Conservation (phyloP, 2,329 filamentous ascomycete genomes). For the Emmonsiellopsis sp. region DNA sequence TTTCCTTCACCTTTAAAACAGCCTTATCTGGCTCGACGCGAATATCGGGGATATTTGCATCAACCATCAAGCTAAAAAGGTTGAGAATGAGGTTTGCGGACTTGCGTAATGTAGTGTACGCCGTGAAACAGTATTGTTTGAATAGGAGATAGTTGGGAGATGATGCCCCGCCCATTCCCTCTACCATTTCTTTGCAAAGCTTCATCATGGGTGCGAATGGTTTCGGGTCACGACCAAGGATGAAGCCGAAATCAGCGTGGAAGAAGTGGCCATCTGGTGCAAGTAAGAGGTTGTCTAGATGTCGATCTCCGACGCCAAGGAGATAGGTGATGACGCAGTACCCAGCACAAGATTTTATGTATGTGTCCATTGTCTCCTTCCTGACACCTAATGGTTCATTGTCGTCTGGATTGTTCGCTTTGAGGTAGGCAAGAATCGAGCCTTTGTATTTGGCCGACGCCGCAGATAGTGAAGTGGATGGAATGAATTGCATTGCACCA, state of each 20-base stretch:
- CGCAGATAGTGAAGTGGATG: slow-evolving; percentile 71
- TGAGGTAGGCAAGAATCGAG: slow-evolving; percentile 68
- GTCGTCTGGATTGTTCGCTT: slow-evolving; percentile 80
- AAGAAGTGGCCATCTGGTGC: slow-evolving; percentile 90
- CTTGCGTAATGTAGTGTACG: slow-evolving; percentile 84
- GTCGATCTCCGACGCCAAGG: slow-evolving; percentile 87
- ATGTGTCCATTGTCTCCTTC: slow-evolving; percentile 88
- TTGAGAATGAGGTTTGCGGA: slow-evolving; percentile 87
- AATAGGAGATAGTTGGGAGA: slow-evolving; percentile 80
- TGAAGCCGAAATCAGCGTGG: slow-evolving; percentile 97
- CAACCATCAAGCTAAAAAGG: slow-evolving; percentile 91
- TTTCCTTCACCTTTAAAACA: slow-evolving; percentile 86
- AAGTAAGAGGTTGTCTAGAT: slow-evolving; percentile 89
- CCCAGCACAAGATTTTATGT: slow-evolving; percentile 89
- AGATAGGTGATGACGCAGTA: slow-evolving; percentile 99
- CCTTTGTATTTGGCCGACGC: slow-evolving; percentile 79
- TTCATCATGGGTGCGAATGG: slow-evolving; percentile 97
- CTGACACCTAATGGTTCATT: slow-evolving; percentile 73
- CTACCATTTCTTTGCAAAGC: slow-evolving; percentile 94
- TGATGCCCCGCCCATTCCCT: slow-evolving; percentile 84
- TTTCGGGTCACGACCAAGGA: slow-evolving; percentile 91
- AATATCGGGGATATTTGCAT: slow-evolving; percentile 95
- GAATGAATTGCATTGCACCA: slow-evolving; percentile 87
- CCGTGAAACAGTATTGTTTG: slow-evolving; percentile 91
- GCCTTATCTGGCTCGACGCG: slow-evolving; percentile 86